Conservation (phyloP, 2,329 filamentous ascomycete species). For the Paradendryphiella salina region DNA sequence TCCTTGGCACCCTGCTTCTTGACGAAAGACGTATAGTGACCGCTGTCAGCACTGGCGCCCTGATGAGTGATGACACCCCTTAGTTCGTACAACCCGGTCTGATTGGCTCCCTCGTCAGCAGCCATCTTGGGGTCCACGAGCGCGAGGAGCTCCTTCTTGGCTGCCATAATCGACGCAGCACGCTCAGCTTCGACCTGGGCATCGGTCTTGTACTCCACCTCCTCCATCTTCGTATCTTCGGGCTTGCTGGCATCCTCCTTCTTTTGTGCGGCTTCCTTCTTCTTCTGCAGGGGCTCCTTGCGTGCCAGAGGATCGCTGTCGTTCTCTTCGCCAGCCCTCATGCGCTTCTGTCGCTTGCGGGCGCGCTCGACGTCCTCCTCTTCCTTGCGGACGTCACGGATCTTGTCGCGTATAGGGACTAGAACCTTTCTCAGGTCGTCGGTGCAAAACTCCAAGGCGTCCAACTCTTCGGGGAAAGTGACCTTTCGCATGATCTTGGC, state of each 20-base stretch:
- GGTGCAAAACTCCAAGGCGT: slow-evolving; percentile 92
- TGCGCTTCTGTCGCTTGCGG: slow-evolving; percentile 85
- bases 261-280: slow-evolving; percentile 53
- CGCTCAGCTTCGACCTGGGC: slow-evolving; percentile 88
- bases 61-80: slow-evolving; percentile 95
- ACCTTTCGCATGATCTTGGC: slow-evolving; percentile 99
- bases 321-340: slow-evolving; percentile 60
- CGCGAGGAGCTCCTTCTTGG: slow-evolving; percentile 84
- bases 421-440: slow-evolving; percentile 82
- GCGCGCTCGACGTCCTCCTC: slow-evolving; percentile 90
- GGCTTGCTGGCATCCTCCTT: slow-evolving; percentile 58
- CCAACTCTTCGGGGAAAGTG: slow-evolving; percentile 89
- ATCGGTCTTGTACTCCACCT: slow-evolving; percentile 84
- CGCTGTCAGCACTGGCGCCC: slow-evolving; percentile 93
- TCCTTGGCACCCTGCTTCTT: slow-evolving; percentile 82
- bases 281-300: slow-evolving; percentile 56
- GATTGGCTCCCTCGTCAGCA: slow-evolving; percentile 81
- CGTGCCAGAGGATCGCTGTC: slow-evolving; percentile 48
- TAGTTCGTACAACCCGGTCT: slow-evolving; percentile 93
- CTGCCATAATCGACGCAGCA: slow-evolving; percentile 70
- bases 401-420: slow-evolving; percentile 91
- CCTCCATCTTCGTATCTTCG: slow-evolving; percentile 69
- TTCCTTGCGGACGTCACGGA: slow-evolving; percentile 92
- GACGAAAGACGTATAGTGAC: slow-evolving; percentile 96
- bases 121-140: slow-evolving; percentile 75